phyloP scores from a whole-genome alignment of 2,329 filamentous ascomycete genomes.

The Tolypocladium ophioglossoides region DNA sequence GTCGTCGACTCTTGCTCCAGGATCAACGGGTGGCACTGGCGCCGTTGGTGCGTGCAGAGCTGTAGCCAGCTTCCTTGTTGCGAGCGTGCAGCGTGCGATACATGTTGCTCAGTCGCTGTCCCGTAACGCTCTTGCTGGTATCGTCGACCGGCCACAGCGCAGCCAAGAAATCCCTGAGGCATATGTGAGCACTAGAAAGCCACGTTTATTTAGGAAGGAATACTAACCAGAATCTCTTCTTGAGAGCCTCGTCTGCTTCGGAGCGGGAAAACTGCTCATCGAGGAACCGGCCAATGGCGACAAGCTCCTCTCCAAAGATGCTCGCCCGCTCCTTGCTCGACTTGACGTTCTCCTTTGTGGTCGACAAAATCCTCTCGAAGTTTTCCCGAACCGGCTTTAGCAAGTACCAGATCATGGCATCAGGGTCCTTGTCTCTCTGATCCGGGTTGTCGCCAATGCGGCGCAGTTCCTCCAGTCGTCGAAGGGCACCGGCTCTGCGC shows the following conservation, averaged over 20 bases:
- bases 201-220: not conserved
- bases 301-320: slow-evolving; percentile 49
- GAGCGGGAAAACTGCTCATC: slow-evolving; percentile 34
- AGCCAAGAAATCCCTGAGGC: slow-evolving; percentile 31
- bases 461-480: slow-evolving; percentile 31
- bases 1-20: not conserved
- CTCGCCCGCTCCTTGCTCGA: slow-evolving; percentile 51
- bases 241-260: slow-evolving; percentile 28
- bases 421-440: slow-evolving; percentile 32
- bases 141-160: slow-evolving; percentile 36
- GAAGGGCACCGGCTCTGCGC: slow-evolving; percentile 28
- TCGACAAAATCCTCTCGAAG: slow-evolving; percentile 47
- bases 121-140: slow-evolving; percentile 32
- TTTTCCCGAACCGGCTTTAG: slow-evolving; percentile 50
- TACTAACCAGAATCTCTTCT: slow-evolving; percentile 40
- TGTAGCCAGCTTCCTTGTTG: slow-evolving; percentile 18
- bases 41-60: slow-evolving; percentile 20
- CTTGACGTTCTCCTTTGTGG: slow-evolving; percentile 51
- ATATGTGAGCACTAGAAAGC: slow-evolving; percentile 8
- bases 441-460: slow-evolving; percentile 39
- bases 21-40: slow-evolving; percentile 11
- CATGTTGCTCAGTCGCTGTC: slow-evolving; percentile 32
- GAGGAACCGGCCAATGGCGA: slow-evolving; percentile 53
- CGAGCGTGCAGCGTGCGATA: slow-evolving; percentile 28
- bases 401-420: slow-evolving; percentile 36